These are phyloP conservation scores for Nakaseomyces bracarensis DNA, from an alignment of 1,139 yeast species.

Conservation along the genomic window DNA sequence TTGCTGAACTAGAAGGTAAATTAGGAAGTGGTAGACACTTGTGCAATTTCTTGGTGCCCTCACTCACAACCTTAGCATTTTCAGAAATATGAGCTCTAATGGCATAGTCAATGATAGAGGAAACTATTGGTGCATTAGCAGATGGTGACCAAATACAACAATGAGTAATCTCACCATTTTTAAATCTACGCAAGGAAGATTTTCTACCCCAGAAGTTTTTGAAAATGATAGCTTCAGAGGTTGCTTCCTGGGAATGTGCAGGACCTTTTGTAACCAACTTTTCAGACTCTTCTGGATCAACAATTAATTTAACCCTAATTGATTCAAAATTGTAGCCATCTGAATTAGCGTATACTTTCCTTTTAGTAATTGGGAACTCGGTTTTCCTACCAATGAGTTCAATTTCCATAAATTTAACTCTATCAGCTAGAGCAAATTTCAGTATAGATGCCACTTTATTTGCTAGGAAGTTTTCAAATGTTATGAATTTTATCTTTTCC, in stretches of 20 bases:
- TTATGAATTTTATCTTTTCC: constrained; percentile 65
- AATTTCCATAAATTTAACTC: constrained; percentile 41
- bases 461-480: constrained; percentile 57
- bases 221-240: constrained; percentile 54
- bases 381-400: constrained; percentile 23
- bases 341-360: constrained; percentile 37
- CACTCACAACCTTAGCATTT: constrained; percentile 38
- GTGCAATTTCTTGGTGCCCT: constrained; percentile 38
- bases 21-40: constrained; percentile 52
- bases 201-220: constrained; percentile 83
- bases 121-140: constrained; percentile 56
- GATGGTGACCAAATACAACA: constrained; percentile 77
- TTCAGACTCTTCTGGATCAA: constrained; percentile 71
- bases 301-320: constrained; percentile 51
- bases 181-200: constrained; percentile 80
- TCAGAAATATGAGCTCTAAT: constrained; percentile 55
- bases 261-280: constrained; percentile 85
- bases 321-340: constrained; percentile 26
- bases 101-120: constrained; percentile 55
- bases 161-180: constrained; percentile 81
- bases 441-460: constrained; percentile 55
- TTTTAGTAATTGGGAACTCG: constrained; percentile 42
- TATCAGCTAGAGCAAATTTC: constrained; percentile 56
- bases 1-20: constrained; percentile 46
- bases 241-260: constrained; percentile 41